Evolutionary conservation across 164 flowering plant species (phyloP).

Genomic region (Aristolochia californica): DNA sequence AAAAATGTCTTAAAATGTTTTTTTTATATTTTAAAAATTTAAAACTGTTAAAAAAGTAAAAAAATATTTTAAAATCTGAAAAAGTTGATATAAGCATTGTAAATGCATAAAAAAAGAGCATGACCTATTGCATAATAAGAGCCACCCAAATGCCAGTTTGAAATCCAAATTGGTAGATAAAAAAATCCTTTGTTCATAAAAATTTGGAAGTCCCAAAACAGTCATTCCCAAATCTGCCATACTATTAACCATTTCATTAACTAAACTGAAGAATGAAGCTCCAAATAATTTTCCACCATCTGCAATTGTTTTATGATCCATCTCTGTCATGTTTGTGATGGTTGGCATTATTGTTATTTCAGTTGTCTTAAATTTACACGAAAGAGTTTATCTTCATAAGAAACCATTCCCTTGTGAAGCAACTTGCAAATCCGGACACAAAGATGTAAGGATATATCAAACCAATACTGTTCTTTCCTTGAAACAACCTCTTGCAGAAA

Average conservation of each 20-base stretch:
- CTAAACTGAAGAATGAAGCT: constrained; percentile 46
- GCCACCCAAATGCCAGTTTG: constrained; percentile 43
- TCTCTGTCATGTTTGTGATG: constrained; percentile 36
- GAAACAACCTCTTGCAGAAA: constrained; percentile 60
- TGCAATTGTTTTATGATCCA: constrained; percentile 26
- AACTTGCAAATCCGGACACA: constrained; percentile 33
- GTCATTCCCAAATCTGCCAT: constrained; percentile 56
- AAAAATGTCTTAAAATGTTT: too few relatives aligned
- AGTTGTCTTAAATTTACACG: constrained; percentile 40
- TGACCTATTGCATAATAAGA: constrained; percentile 47
- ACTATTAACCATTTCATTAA: constrained; percentile 58
- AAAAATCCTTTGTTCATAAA: constrained; percentile 51
- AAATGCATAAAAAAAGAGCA: too few relatives aligned
- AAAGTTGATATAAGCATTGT: too few relatives aligned
- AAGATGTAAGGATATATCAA: constrained; percentile 26
- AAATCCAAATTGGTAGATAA: constrained; percentile 50
- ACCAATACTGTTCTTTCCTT: constrained; percentile 52
- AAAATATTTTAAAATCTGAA: too few relatives aligned
- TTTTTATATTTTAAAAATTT: too few relatives aligned
- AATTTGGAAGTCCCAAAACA: constrained; percentile 43
- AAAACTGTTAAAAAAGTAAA: too few relatives aligned
- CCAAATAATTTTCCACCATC: constrained; percentile 47
- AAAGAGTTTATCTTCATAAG: constrained; percentile 46
- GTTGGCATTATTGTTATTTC: constrained; percentile 48
- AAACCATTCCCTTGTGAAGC: constrained; percentile 45